phyloP scores from a whole-genome alignment of 73 alveolate species.

The Paramecium caudatum region DNA sequence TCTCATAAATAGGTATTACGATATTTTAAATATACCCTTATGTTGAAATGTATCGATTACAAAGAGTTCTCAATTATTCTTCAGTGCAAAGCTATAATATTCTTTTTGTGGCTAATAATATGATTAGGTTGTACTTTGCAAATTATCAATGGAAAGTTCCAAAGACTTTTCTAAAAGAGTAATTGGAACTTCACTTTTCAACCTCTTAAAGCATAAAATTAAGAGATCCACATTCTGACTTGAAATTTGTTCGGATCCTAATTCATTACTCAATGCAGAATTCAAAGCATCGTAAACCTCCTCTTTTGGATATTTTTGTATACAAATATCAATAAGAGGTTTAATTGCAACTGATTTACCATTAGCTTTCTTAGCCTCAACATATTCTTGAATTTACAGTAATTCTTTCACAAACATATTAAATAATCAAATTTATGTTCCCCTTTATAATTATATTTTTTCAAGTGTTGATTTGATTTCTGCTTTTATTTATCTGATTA shows the following conservation, averaged over 20 bases:
- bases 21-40: background rate
- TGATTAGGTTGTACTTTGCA: background rate
- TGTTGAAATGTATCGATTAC: background rate
- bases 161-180: background rate
- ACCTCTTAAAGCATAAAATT: background rate
- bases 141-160: constrained; percentile 11
- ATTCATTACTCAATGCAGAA: constrained; percentile 18
- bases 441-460: background rate
- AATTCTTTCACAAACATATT: constrained; percentile 51
- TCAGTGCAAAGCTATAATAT: background rate
- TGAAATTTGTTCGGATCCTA: background rate
- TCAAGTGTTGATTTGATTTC: constrained; percentile 12
- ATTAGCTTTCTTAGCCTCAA: background rate
- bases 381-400: constrained; percentile 15
- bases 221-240: background rate
- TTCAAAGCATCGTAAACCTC: constrained; percentile 46
- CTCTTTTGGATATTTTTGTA: background rate
- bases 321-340: constrained; percentile 25
- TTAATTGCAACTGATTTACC: background rate
- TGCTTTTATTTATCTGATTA: background rate
- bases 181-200: background rate
- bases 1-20: constrained; percentile 15
- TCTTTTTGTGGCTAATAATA: constrained; percentile 40
- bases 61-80: background rate
- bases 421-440: constrained; percentile 8